These are phyloP conservation scores for Kodamaea sp. DNA, from an alignment of 1,139 yeast genomes.

Conservation along the genomic window DNA sequence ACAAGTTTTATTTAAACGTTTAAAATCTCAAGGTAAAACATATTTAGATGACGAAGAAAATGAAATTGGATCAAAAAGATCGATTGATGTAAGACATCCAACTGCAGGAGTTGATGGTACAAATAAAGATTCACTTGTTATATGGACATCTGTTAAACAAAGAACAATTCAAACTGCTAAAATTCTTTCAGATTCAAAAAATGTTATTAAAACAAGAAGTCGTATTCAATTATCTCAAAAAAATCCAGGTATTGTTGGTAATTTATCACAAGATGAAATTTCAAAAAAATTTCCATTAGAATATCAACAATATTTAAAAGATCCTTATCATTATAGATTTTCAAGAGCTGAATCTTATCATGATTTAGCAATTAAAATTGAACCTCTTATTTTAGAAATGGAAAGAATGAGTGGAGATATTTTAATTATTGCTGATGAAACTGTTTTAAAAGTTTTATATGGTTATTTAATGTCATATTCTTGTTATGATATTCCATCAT, in stretches of 20 bases:
- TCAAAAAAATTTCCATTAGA: conserved; percentile 62
- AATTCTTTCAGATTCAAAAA: conserved; percentile 47
- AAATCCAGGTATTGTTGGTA: conserved; percentile 88
- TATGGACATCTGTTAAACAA: conserved; percentile 90
- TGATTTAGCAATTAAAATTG: conserved; percentile 90
- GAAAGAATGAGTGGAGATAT: conserved; percentile 89
- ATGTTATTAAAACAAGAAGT: conserved; percentile 56
- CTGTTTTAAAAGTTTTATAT: conserved; percentile 80
- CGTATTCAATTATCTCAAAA: conserved; percentile 82
- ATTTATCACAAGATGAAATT: conserved; percentile 59
- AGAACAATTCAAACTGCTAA: conserved; percentile 80
- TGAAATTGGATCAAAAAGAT: conserved; percentile 12
- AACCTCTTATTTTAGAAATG: conserved; percentile 88
- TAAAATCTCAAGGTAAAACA: conserved; percentile 30
- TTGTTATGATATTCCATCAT: conserved; percentile 76
- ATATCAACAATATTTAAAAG: conserved; percentile 58
- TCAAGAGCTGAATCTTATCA: conserved; percentile 94
- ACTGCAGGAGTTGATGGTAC: conserved; percentile 49
- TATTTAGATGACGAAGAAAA: conserved; percentile 18
- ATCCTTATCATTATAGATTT: conserved; percentile 90
- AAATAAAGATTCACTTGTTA: conserved; percentile 53
- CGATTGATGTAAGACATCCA: conserved; percentile 34
- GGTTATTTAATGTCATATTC: conserved; percentile 94
- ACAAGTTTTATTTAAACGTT: conserved; percentile 33
- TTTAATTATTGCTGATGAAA: conserved; percentile 88